Evolutionary conservation across 441 rosid genomes (phyloP).

Genomic region (Cnidoscolus chayamansa): DNA sequence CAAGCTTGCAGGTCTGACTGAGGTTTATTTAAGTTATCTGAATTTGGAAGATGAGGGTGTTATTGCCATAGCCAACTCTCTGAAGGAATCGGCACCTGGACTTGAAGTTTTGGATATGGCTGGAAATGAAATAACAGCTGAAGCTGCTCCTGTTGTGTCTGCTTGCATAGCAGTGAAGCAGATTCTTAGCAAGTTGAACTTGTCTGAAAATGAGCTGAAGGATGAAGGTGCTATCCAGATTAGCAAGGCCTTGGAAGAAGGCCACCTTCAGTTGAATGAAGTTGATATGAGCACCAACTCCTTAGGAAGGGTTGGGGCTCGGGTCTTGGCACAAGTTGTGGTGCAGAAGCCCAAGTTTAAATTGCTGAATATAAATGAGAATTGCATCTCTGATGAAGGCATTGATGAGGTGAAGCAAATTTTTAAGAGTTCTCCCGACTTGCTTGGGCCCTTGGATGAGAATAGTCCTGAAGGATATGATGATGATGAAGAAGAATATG

Average conservation of each 20-base stretch:
- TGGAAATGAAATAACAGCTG: constrained; percentile 81
- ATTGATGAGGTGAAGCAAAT: constrained; percentile 73
- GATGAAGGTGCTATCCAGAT: constrained; percentile 75
- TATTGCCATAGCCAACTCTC: constrained; percentile 50
- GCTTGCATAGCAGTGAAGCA: constrained; percentile 63
- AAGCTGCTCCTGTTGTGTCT: constrained; percentile 55
- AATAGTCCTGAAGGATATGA: constrained; percentile 81
- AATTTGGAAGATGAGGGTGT: constrained; percentile 84
- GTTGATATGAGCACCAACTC: constrained; percentile 65
- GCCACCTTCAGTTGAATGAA: constrained; percentile 51
- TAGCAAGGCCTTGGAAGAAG: constrained; percentile 63
- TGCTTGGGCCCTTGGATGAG: constrained; percentile 75
- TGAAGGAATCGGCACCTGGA: constrained; percentile 62
- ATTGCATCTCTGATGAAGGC: constrained; percentile 84
- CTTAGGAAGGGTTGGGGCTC: constrained; percentile 71
- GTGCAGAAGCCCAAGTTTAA: constrained; percentile 61
- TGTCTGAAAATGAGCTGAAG: constrained; percentile 89
- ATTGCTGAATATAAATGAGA: constrained; percentile 68
- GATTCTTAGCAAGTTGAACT: constrained; percentile 60
- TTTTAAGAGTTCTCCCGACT: constrained; percentile 53
- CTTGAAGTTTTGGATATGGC: constrained; percentile 82
- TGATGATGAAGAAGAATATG: constrained; percentile 50
- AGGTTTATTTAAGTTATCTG: constrained; percentile 76
- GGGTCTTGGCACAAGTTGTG: constrained; percentile 58
- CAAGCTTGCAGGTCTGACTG: constrained; percentile 47